Conservation (phyloP, 2,329 filamentous ascomycete species). For the Lithohypha guttulata region DNA sequence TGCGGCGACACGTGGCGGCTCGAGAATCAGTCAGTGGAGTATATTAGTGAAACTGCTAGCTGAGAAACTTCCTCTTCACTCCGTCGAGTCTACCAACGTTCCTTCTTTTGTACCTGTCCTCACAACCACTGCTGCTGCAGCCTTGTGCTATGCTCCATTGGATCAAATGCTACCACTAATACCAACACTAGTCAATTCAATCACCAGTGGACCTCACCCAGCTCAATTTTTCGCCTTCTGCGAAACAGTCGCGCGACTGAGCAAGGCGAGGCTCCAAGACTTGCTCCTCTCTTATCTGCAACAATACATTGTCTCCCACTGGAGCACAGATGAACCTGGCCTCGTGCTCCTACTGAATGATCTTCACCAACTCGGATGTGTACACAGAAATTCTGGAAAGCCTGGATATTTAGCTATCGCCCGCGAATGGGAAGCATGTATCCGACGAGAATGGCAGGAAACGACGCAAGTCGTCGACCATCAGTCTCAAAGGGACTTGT, state of each 20-base stretch:
- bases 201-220: conserved; percentile 57
- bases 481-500: neutral
- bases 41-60: conserved; percentile 41
- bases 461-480: neutral
- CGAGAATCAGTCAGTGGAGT: conserved; percentile 65
- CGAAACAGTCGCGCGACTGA: conserved; percentile 64
- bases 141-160: conserved; percentile 66
- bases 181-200: conserved; percentile 50
- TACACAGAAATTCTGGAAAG: neutral
- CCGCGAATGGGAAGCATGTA: conserved; percentile 2
- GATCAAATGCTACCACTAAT: conserved; percentile 65
- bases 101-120: no score
- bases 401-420: conserved; percentile 2
- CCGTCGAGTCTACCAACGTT: no score
- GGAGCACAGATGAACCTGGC: conserved; percentile 57
- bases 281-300: conserved; percentile 75
- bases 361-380: conserved; percentile 5
- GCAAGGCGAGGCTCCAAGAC: conserved; percentile 61
- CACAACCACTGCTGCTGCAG: conserved; percentile 53
- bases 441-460: neutral
- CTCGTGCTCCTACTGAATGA: conserved; percentile 16
- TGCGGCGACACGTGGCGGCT: conserved; percentile 59
- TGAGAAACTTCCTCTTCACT: conserved; percentile 39
- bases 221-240: conserved; percentile 76
- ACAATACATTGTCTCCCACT: conserved; percentile 66